Evolutionary conservation across 495 filamentous ascomycete species (phyloP).

Genomic region (Pyrenopolyporus hunteri): DNA sequence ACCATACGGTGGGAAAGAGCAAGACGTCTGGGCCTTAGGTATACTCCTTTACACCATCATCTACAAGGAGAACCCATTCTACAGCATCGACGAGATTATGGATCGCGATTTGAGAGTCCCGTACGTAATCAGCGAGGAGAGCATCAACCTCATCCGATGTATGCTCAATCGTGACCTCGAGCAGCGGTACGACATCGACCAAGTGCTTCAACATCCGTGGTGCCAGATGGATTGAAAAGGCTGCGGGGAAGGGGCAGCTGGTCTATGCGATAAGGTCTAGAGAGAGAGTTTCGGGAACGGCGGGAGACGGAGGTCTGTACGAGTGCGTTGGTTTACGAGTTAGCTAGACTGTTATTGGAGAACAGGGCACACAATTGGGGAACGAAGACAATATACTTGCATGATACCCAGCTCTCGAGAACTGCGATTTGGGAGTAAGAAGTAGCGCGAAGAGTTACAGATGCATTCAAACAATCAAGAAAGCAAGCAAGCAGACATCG

Average conservation of each 20-base stretch:
- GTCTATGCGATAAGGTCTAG: slow-evolving; percentile 1
- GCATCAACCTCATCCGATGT: slow-evolving; percentile 83
- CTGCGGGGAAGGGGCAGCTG: slow-evolving; percentile 4
- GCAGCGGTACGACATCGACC: slow-evolving; percentile 76
- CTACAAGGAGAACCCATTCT: slow-evolving; percentile 99
- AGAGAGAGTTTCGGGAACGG: background rate
- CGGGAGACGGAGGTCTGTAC: slow-evolving; percentile 13
- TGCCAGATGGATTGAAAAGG: slow-evolving; percentile 48
- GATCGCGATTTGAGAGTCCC: slow-evolving; percentile 93
- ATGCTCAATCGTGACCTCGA: slow-evolving; percentile 94
- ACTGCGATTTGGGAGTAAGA: slow-evolving; percentile 25
- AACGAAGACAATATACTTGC: slow-evolving; percentile 26
- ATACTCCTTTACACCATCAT: slow-evolving; percentile 98
- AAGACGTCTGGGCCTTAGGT: slow-evolving; percentile 98
- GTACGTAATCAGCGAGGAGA: slow-evolving; percentile 87
- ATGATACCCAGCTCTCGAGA: slow-evolving; percentile 35
- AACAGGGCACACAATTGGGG: slow-evolving; percentile 21
- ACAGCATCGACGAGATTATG: slow-evolving; percentile 98
- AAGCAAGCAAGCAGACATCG: slow-evolving; percentile 6
- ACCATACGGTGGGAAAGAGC: slow-evolving; percentile 93
- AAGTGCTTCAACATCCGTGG: slow-evolving; percentile 89
- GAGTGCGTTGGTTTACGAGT: slow-evolving; percentile 14
- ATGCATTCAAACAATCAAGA: slow-evolving; percentile 13
- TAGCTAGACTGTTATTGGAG: slow-evolving; percentile 27
- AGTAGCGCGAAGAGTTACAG: slow-evolving; percentile 6